phyloP scores from a whole-genome alignment of 75 land plant species.

The Picea sitchensis region DNA sequence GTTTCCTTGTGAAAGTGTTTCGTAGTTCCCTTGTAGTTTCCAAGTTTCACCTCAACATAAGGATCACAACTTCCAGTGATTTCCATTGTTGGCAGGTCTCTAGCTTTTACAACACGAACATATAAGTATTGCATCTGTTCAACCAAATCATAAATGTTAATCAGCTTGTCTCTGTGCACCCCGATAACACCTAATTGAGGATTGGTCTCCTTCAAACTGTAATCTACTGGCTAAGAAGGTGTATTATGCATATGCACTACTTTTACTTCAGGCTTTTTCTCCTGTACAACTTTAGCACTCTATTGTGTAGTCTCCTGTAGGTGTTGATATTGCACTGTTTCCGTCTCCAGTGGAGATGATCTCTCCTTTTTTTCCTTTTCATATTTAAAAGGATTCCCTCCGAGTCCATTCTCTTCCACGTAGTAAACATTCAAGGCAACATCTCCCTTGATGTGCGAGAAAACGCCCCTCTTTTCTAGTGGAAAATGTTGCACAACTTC shows the following conservation, averaged over 20 bases:
- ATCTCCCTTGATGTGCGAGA: slow-evolving; percentile 65
- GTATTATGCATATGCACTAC: slow-evolving; percentile 12
- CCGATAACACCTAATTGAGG: slow-evolving; percentile 56
- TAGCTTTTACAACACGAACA: slow-evolving; percentile 72
- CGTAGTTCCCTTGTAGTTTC: slow-evolving; percentile 58
- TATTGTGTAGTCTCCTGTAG: neutral
- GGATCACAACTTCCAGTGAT: slow-evolving; percentile 69
- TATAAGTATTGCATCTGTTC: slow-evolving; percentile 59
- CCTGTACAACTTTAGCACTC: slow-evolving; percentile 1
- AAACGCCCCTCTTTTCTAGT: slow-evolving; percentile 56
- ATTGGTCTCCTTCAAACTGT: slow-evolving; percentile 59
- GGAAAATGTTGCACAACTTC: slow-evolving; percentile 56
- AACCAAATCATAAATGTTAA: slow-evolving; percentile 60
- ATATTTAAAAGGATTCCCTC: neutral
- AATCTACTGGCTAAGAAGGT: slow-evolving; percentile 25
- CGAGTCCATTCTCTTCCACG: slow-evolving; percentile 29
- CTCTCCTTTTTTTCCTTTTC: slow-evolving; percentile 8
- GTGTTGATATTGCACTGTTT: neutral
- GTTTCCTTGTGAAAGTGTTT: slow-evolving; percentile 43
- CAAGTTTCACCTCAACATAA: slow-evolving; percentile 62
- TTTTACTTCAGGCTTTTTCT: slow-evolving; percentile 12
- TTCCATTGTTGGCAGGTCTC: slow-evolving; percentile 69
- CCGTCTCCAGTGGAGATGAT: slow-evolving; percentile 1
- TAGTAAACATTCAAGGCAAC: slow-evolving; percentile 57
- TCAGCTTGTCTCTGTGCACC: slow-evolving; percentile 29